Evolutionary conservation across 2,329 filamentous ascomycete genomes (phyloP).

Genomic region (Arthrobotrys pseudoclavata): DNA sequence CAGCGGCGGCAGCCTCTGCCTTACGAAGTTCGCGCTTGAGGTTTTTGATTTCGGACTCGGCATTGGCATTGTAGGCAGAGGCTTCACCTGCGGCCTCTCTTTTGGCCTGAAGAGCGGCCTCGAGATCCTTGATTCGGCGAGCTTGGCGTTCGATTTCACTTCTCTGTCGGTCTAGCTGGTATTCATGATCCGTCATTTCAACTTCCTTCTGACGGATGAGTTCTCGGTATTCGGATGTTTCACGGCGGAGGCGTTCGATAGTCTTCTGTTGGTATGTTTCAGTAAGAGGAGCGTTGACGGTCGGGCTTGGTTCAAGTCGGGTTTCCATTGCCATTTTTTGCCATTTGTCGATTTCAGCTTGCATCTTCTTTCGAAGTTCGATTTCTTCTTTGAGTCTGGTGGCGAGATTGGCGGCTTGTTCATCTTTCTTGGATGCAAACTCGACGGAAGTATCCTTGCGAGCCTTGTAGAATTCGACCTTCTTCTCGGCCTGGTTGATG

Average conservation of each 20-base stretch:
- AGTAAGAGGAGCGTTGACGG: constrained; percentile 50
- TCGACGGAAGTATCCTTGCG: constrained; percentile 62
- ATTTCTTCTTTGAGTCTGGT: constrained; percentile 61
- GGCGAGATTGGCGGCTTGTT: constrained; percentile 61
- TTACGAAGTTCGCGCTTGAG: constrained; percentile 57
- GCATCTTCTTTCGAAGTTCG: constrained; percentile 57
- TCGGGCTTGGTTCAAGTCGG: constrained; percentile 26
- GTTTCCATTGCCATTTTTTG: constrained; percentile 54
- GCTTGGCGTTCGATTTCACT: constrained; percentile 54
- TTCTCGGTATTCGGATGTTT: constrained; percentile 52
- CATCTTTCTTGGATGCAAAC: constrained; percentile 63
- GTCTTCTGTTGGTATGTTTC: constrained; percentile 58
- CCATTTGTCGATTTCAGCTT: constrained; percentile 58
- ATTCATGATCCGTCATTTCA: constrained; percentile 57
- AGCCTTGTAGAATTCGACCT: constrained; percentile 62
- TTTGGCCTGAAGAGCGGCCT: constrained; percentile 43
- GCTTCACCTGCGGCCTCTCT: constrained; percentile 45
- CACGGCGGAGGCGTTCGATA: constrained; percentile 55
- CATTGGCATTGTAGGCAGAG: constrained; percentile 32
- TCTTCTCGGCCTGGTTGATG: constrained; percentile 61
- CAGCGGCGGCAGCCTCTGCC: constrained; percentile 48
- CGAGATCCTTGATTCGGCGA: constrained; percentile 55
- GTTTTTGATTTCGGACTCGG: constrained; percentile 49
- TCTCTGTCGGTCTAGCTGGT: constrained; percentile 55
- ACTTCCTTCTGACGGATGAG: constrained; percentile 55